Percentiles rank a stretch among this genome's conserved stretches.
Evolutionary conservation across 1,284 basidiomycete genomes (phyloP).

Genomic region (Ceratorhiza oryzae-sativae): DNA sequence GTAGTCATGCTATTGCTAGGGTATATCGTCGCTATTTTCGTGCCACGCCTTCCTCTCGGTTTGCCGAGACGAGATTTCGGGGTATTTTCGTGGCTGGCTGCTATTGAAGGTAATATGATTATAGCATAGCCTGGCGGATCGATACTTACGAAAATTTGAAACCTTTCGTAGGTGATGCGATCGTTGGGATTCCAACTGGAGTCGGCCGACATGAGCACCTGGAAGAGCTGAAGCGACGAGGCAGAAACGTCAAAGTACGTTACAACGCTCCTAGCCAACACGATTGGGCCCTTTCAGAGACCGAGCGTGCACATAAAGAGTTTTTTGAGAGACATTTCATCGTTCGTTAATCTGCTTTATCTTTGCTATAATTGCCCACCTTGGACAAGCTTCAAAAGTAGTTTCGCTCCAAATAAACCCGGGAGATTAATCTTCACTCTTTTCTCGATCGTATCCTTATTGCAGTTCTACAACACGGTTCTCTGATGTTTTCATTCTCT

Average conservation of each 20-base stretch:
- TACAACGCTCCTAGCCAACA: slow-evolving; percentile 16
- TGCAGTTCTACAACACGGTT: too few species aligned
- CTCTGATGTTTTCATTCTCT: too few species aligned
- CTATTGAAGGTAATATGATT: slow-evolving; percentile 14
- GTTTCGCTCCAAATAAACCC: too few species aligned
- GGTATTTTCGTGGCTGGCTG: slow-evolving; percentile 34
- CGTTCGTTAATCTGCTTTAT: neutral
- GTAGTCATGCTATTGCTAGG: slow-evolving; percentile 31
- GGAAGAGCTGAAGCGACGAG: slow-evolving; percentile 19
- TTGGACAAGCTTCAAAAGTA: too few species aligned
- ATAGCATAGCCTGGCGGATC: neutral
- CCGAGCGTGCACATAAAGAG: slow-evolving; percentile 33
- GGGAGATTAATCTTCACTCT: too few species aligned
- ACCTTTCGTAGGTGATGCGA: slow-evolving; percentile 11
- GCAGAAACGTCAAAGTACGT: slow-evolving; percentile 18
- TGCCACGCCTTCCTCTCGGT: slow-evolving; percentile 31
- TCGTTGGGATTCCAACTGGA: slow-evolving; percentile 21
- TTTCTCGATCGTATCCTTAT: too few species aligned
- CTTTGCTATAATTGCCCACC: too few species aligned
- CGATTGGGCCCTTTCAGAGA: slow-evolving; percentile 15
- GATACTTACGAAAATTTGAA: neutral
- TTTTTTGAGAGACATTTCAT: slow-evolving; percentile 30
- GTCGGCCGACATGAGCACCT: slow-evolving; percentile 32
- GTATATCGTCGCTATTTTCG: slow-evolving; percentile 35
- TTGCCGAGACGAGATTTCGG: slow-evolving; percentile 38